phyloP scores from a whole-genome alignment of 2,329 filamentous ascomycete genomes.

The Akanthomyces muscarius region DNA sequence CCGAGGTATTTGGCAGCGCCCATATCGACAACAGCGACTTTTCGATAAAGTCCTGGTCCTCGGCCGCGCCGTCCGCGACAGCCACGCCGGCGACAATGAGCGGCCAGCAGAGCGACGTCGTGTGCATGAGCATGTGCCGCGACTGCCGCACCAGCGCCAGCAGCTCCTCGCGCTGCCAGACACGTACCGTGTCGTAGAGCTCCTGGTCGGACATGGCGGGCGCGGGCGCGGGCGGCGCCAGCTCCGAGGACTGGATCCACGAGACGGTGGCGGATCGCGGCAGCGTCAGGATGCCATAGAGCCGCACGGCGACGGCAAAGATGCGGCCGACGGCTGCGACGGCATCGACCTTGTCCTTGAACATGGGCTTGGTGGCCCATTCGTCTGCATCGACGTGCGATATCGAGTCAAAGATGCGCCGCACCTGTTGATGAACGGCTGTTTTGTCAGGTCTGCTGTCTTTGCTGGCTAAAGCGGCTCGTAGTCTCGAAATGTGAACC shows the following conservation, averaged over 20 bases:
- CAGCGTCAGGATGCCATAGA: constrained; percentile 5
- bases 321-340: background rate
- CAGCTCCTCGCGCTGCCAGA: background rate
- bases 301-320: background rate
- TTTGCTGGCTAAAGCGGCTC: background rate
- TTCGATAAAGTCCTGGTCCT: constrained; percentile 5
- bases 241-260: background rate
- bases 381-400: background rate
- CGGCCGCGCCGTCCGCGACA: background rate
- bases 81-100: constrained; percentile 10
- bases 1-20: background rate
- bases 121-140: background rate
- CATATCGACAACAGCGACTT: background rate
- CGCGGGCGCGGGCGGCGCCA: background rate
- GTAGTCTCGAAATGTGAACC: background rate
- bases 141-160: constrained; percentile 1
- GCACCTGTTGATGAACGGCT: background rate
- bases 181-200: background rate
- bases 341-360: background rate
- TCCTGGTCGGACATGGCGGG: background rate
- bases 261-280: background rate
- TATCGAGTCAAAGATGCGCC: background rate
- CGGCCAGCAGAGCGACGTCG: constrained; percentile 4
- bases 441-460: background rate
- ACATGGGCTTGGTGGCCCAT: background rate